Percentiles rank a stretch among this genome's conserved stretches.
Conservation (phyloP, 148 eudicot genomes). For the Diospyros kaki region DNA sequence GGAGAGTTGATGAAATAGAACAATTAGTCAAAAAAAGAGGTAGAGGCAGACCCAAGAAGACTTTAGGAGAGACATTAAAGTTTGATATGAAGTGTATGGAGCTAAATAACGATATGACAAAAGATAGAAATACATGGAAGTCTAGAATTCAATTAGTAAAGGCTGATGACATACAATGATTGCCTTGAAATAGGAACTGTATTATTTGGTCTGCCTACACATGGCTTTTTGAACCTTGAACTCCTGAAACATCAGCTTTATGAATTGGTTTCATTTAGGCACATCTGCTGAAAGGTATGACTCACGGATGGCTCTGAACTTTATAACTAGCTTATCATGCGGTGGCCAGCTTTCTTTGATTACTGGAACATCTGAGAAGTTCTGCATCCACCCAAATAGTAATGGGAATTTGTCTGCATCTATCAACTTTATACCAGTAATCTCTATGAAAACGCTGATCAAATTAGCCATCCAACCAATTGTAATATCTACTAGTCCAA, state of each 20-base stretch:
- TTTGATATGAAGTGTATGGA: too few relatives aligned
- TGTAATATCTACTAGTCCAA: slow-evolving; percentile 17
- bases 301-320: slow-evolving; percentile 8
- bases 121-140: not conserved
- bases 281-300: not conserved
- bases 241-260: not conserved
- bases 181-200: not conserved
- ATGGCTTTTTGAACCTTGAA: not conserved
- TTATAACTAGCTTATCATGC: slow-evolving; percentile 14
- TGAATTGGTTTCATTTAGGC: slow-evolving; percentile 1
- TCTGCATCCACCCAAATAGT: slow-evolving; percentile 8
- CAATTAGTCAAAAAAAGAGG: too few relatives aligned
- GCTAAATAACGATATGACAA: too few relatives aligned
- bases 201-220: not conserved
- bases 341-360: slow-evolving; percentile 23
- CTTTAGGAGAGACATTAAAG: too few relatives aligned
- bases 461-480: slow-evolving; percentile 18
- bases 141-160: not conserved
- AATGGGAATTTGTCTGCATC: slow-evolving; percentile 14
- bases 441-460: slow-evolving; percentile 7
- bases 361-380: slow-evolving; percentile 14
- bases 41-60: too few relatives aligned
- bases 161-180: not conserved
- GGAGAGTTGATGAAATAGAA: too few relatives aligned
- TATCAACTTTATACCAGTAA: slow-evolving; percentile 9